Base-by-base conservation (phyloP, 176 grass and related monocot species). In the Otatea glauca region DNA sequence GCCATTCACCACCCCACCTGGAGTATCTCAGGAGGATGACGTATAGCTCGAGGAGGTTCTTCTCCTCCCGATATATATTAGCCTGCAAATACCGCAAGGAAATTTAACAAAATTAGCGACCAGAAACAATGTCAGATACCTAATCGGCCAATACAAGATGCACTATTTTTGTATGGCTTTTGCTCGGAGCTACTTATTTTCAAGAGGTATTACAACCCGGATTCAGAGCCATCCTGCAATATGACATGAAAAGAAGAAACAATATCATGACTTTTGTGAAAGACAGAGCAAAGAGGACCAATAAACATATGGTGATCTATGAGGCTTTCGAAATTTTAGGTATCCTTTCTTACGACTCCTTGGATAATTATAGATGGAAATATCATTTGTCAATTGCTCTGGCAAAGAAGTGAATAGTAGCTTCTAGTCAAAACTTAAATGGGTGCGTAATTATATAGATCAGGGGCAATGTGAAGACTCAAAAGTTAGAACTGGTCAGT, bases 211-310 rank as follows among this genome's bases (percentile, higher is more conserved):
- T n/a, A n/a, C n/a, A n/a, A n/a, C n/a, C n/a, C n/a, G n/a, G n/a
- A 94, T 74, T 89, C 84, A 50, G 89, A 91, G 32, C 77, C 73
- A 89, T 85, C 87, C 92, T 94, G 81, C 74, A 76, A 44, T 43
- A 62, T 18, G 6, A 21, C 51, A 78, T 11, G 3, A 56, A 83
- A 82, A 63, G 16, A 81, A 11, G 6, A 82, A 77, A 70, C 53
- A 17, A 59, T 75, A 37, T 41, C n/a, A 70, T 43, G 41, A 50
- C 29, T 59, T 54, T 11, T 4, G 10, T 65, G 59, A 47, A 79
- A 18, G 3, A 65, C 18, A 60, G 13, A 38, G 25, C 25, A 72
- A 4, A 37, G 3, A 72, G 37, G 38, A 62, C 25, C 68, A 72
- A 48, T 13, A n/a, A 6, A 34, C 53, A 55, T 29, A 29, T 29